phyloP scores from a whole-genome alignment of 352 stramenopile genomes.

The Plasmopara muralis region DNA sequence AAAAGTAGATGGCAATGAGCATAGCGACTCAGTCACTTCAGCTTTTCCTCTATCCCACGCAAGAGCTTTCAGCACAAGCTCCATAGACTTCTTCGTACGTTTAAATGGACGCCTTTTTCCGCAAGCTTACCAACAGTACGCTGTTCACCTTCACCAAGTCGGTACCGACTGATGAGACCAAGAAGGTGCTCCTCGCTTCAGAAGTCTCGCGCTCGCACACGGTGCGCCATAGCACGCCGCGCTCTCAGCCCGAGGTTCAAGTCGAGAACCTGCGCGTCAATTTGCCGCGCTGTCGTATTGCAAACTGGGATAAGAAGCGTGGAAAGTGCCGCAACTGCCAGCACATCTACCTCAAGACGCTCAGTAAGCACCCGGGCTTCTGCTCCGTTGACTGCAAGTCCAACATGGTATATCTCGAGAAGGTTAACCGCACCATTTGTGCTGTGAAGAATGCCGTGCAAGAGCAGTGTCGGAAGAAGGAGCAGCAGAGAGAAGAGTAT shows the following conservation, averaged over 20 bases:
- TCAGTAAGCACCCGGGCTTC: slow-evolving; percentile 65
- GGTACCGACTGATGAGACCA: slow-evolving; percentile 11
- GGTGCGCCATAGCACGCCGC: slow-evolving; percentile 34
- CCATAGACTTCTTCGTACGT: not conserved
- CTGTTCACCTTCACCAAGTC: slow-evolving; percentile 27
- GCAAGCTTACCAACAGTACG: slow-evolving; percentile 28
- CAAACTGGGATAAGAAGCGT: slow-evolving; percentile 83
- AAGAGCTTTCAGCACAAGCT: slow-evolving; percentile 10
- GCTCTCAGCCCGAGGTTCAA: slow-evolving; percentile 21
- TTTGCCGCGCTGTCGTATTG: slow-evolving; percentile 36
- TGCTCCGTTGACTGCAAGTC: slow-evolving; percentile 88
- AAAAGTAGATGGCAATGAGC: slow-evolving; percentile 14
- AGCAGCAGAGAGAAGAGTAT: slow-evolving; percentile 12
- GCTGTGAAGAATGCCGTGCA: slow-evolving; percentile 66
- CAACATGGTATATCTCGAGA: slow-evolving; percentile 75
- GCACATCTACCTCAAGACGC: slow-evolving; percentile 81
- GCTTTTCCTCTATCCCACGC: slow-evolving; percentile 28
- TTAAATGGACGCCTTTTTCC: slow-evolving; percentile 42
- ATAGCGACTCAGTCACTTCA: slow-evolving; percentile 25
- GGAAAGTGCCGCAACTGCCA: slow-evolving; percentile 79
- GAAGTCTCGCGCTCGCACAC: slow-evolving; percentile 13
- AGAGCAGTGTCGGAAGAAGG: slow-evolving; percentile 37
- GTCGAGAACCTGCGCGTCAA: slow-evolving; percentile 21
- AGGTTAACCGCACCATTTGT: slow-evolving; percentile 77
- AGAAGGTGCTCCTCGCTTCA: slow-evolving; percentile 20